A percentile compares a stretch with the other conserved stretches of the same genome.
phyloP scores from a whole-genome alignment of 129 eudicot species.

The Ambrosia artemisiifolia region DNA sequence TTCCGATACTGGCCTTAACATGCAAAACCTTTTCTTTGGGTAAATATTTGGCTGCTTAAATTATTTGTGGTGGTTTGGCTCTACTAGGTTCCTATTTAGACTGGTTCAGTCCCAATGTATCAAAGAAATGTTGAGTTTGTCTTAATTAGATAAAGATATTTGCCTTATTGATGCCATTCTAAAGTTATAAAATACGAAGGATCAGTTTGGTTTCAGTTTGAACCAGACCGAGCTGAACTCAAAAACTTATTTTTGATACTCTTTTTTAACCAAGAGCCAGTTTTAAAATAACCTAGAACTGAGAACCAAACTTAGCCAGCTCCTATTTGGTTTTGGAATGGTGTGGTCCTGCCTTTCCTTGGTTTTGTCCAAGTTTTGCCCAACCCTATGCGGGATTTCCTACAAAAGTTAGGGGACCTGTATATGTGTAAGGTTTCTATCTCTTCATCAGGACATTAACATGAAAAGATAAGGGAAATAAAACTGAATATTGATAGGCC shows the following conservation, averaged over 20 bases:
- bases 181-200: background rate
- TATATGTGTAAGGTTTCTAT: background rate
- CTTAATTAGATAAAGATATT: background rate
- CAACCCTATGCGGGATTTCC: background rate
- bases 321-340: too few species aligned
- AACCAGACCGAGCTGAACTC: background rate
- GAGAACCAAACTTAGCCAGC: background rate
- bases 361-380: background rate
- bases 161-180: background rate
- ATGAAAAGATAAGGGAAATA: background rate
- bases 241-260: too few species aligned
- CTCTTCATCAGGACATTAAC: background rate
- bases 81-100: background rate
- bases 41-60: slow-evolving; percentile 10
- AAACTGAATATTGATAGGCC: background rate
- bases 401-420: background rate
- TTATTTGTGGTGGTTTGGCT: background rate
- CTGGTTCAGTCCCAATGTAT: background rate
- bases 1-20: background rate
- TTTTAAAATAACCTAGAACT: background rate
- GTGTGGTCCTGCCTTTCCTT: too few species aligned
- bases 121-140: background rate
- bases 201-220: too few species aligned
- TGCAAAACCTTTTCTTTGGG: background rate
- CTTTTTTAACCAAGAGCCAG: background rate